Evolutionary conservation across 768 basidiomycete species (phyloP).

Genomic region (Lanmaoa pseudosensibilis): DNA sequence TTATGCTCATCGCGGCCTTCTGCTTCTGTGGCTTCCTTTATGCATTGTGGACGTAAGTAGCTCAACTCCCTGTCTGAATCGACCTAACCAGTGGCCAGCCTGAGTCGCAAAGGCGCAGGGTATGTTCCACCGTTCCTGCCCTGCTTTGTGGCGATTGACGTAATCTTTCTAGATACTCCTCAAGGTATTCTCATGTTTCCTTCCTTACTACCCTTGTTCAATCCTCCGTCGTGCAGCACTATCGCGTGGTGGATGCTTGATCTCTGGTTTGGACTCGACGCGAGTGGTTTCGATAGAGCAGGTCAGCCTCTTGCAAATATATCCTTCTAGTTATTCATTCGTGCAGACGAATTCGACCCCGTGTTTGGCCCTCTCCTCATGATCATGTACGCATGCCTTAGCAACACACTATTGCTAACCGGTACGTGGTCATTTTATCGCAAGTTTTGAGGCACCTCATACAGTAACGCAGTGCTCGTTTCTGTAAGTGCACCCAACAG

Average conservation of each 20-base stretch:
- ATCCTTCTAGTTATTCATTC: constrained; percentile 3
- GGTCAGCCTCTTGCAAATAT: constrained; percentile 46
- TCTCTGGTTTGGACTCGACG: constrained; percentile 93
- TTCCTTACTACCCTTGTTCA: not conserved
- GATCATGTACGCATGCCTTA: constrained; percentile 88
- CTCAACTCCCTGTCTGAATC: not conserved
- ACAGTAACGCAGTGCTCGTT: constrained; percentile 59
- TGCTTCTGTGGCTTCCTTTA: constrained; percentile 94
- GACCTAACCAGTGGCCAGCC: constrained; percentile 37
- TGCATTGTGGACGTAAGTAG: constrained; percentile 86
- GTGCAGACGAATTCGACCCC: constrained; percentile 72
- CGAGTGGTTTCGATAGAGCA: constrained; percentile 80
- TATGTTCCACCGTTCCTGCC: constrained; percentile 30
- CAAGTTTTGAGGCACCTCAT: not conserved
- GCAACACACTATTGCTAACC: constrained; percentile 89
- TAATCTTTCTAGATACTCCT: constrained; percentile 30
- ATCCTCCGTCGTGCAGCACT: constrained; percentile 36
- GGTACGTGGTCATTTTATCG: constrained; percentile 44
- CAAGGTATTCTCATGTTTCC: constrained; percentile 33
- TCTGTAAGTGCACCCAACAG: constrained; percentile 50
- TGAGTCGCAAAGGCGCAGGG: constrained; percentile 62
- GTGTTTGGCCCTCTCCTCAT: constrained; percentile 90
- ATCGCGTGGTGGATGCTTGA: constrained; percentile 97
- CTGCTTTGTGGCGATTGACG: not conserved
- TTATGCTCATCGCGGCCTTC: constrained; percentile 84